Base-by-base conservation (phyloP, 2,329 filamentous ascomycete genomes). In the Colletotrichum cordylinicola region DNA sequence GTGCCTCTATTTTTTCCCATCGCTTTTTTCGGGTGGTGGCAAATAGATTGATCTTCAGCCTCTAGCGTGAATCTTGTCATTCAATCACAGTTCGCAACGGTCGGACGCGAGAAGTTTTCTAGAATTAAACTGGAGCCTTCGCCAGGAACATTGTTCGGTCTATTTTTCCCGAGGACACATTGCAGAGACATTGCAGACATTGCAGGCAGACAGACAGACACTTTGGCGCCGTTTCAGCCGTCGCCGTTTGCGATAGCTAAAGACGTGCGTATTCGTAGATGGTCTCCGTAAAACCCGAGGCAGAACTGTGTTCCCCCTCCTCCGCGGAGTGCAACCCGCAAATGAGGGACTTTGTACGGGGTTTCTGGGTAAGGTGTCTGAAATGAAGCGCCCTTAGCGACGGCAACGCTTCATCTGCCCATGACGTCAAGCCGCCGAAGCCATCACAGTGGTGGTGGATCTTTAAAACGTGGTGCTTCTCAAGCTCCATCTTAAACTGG, bases 361-460 rank as follows among this genome's bases (percentile, higher is more conserved):
- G 43, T 64, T 64, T 35, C 70, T 76, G 74, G 74, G 74, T 75
- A 75, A 76, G 74, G 74, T 76, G 15, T 76, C 21, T 58, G 43
- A 65, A 67, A 31, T 61, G 74, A 69, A 76, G 70, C 74, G 74
- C 74, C 67, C 55, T 74, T 65, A 66, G 70, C 74, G 74, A 76
- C 58, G 39, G 65, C 15, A 24, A 52, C 43, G 18, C 56, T 31
- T 43, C 52, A 3, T 43, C 24, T 31, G 16, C 13, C 4, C 8
- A 69, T 76, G 74, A 76, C 74, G 74, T 76, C 74, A 76, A 43
- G 56, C 35, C n/a, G 33, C 35, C 43, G 70, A 60, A 16, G 21
- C 15, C 21, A 48, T 68, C 29, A 55, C 62, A 39, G 48, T 8
- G 21, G 12, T 24, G 29, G 74, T 74, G 74, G 74, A 60, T 55